Conservation (phyloP, 177 flowering plant genomes). For the Vitis hybrid region DNA sequence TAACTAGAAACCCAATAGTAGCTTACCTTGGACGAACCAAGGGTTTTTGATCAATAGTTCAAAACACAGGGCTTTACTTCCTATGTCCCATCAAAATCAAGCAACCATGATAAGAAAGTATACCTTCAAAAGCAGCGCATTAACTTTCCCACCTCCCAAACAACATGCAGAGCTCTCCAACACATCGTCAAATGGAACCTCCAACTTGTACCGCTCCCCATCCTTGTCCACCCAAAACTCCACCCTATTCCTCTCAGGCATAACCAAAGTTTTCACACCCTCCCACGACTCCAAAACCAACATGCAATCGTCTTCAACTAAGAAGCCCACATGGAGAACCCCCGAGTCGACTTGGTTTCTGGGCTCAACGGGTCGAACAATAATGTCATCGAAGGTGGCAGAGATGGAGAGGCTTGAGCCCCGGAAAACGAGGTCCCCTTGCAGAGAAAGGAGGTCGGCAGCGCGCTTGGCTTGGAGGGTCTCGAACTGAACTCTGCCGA, state of each 20-base stretch:
- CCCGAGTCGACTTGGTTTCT: constrained; percentile 35
- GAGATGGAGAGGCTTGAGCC: constrained; percentile 38
- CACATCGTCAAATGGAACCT: constrained; percentile 61
- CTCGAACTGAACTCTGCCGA: constrained; percentile 84
- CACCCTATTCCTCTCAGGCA: constrained; percentile 71
- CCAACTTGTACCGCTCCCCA: constrained; percentile 53
- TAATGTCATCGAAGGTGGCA: constrained; percentile 52
- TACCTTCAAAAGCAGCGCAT: constrained; percentile 77
- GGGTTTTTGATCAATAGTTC: no score
- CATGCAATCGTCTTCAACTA: constrained; percentile 37
- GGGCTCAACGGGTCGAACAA: constrained; percentile 47
- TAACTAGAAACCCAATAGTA: no score
- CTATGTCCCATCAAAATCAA: neutral
- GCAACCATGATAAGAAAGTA: constrained; percentile 1
- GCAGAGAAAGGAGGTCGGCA: constrained; percentile 38
- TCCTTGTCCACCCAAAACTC: constrained; percentile 57
- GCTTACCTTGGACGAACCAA: no score
- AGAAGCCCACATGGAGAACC: constrained; percentile 55
- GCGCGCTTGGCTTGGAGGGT: constrained; percentile 31
- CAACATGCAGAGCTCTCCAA: constrained; percentile 45
- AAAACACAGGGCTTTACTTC: neutral
- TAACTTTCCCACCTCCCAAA: constrained; percentile 33
- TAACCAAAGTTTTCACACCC: constrained; percentile 51
- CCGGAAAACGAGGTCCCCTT: constrained; percentile 47
- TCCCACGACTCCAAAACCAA: constrained; percentile 62